A percentile compares a stretch with the other conserved stretches of the same genome.
phyloP scores from a whole-genome alignment of 208 protist species.

The Leishmania lainsoni region DNA sequence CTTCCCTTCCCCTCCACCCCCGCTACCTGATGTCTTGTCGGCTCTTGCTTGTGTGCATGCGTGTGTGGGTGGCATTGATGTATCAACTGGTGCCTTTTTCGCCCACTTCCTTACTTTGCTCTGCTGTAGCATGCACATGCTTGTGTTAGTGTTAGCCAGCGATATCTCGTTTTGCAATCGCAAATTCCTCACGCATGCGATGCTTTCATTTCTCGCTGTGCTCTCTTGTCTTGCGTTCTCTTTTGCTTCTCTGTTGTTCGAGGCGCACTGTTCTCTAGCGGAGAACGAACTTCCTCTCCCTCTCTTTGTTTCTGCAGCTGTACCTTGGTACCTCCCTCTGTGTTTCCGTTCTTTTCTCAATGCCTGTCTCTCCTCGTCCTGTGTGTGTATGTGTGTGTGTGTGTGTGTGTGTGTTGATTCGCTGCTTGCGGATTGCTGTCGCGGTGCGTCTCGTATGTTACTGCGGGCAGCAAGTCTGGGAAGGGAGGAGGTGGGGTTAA shows the following conservation, averaged over 20 bases:
- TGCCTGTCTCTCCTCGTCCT: neutral
- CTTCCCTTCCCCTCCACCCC: neutral
- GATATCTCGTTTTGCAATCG: neutral
- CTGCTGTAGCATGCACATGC: neutral
- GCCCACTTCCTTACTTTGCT: neutral
- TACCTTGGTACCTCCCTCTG: neutral
- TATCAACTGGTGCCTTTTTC: neutral
- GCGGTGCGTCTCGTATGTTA: neutral
- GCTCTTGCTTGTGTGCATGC: neutral
- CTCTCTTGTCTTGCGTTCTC: neutral
- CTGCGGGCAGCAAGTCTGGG: neutral
- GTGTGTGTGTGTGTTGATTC: no score
- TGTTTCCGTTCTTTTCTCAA: neutral
- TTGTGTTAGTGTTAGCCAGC: neutral
- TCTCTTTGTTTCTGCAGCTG: neutral
- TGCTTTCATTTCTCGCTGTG: neutral
- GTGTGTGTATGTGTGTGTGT: neutral
- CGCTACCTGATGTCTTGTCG: neutral
- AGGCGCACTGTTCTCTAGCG: neutral
- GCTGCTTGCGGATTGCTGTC: neutral
- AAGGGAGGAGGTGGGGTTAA: neutral
- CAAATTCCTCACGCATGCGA: neutral
- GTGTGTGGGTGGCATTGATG: neutral
- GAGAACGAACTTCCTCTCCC: neutral
- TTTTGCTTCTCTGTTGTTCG: neutral